phyloP scores from a whole-genome alignment of 192 early-diverging fungal genomes.

The Dissophora ornata region DNA sequence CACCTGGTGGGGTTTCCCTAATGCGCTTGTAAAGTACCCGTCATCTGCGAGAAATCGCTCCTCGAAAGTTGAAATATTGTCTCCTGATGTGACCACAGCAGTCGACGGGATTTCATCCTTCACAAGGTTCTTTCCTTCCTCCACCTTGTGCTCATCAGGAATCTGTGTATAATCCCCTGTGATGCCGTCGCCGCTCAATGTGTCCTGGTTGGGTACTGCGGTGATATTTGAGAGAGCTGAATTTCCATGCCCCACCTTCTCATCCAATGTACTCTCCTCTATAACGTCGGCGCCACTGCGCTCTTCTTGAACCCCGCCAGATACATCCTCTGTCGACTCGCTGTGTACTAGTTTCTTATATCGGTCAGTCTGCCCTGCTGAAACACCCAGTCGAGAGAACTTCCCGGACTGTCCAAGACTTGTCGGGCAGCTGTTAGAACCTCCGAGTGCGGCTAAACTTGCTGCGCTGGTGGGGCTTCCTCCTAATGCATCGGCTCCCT shows the following conservation, averaged over 20 bases:
- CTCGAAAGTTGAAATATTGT: not conserved
- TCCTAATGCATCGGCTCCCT: not conserved
- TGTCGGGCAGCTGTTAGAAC: not conserved
- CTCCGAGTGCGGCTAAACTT: not conserved
- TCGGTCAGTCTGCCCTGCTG: no score
- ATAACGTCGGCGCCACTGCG: no score
- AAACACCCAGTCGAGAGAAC: not conserved
- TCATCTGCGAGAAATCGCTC: slow-evolving; percentile 21
- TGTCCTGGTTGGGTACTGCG: no score
- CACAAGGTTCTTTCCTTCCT: not conserved
- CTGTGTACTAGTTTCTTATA: slow-evolving; percentile 24
- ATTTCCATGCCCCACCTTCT: no score
- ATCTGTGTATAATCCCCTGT: no score
- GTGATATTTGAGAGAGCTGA: no score
- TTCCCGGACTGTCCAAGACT: slow-evolving; percentile 1
- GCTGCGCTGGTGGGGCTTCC: no score
- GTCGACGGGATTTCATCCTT: not conserved
- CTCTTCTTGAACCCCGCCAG: not conserved
- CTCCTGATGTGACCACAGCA: not conserved
- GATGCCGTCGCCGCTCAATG: no score
- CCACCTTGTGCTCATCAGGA: no score
- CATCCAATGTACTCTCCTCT: no score
- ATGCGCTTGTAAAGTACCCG: slow-evolving; percentile 14
- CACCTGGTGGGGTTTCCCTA: not conserved
- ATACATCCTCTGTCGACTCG: slow-evolving; percentile 7